phyloP scores from a whole-genome alignment of 352 stramenopile genomes.

The Pythium oligandrum region DNA sequence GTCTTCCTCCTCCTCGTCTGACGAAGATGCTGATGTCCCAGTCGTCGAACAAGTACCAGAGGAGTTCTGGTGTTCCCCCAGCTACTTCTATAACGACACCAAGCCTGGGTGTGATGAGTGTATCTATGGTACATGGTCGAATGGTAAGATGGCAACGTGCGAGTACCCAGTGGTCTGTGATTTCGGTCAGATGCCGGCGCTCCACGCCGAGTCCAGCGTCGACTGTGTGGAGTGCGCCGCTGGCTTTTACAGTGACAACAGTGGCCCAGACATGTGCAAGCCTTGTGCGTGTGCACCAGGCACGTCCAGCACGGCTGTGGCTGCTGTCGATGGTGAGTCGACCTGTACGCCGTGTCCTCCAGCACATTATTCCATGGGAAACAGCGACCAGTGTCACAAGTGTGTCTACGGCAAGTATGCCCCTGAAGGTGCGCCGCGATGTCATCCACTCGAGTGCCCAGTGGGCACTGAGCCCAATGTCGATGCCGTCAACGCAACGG shows the following conservation, averaged over 20 bases:
- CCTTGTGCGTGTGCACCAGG: constrained; percentile 24
- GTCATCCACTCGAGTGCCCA: constrained; percentile 24
- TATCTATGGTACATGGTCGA: constrained; percentile 39
- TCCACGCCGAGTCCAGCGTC: constrained; percentile 20
- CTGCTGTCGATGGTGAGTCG: constrained; percentile 6
- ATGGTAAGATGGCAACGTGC: constrained; percentile 34
- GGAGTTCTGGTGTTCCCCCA: constrained; percentile 23
- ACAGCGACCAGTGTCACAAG: constrained; percentile 35
- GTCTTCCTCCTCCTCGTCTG: not conserved
- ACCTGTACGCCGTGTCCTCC: constrained; percentile 21
- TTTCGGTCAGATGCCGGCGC: constrained; percentile 19
- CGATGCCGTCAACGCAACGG: constrained; percentile 26
- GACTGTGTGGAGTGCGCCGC: constrained; percentile 28
- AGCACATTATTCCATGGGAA: constrained; percentile 21
- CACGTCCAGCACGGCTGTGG: constrained; percentile 14
- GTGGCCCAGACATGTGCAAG: constrained; percentile 38
- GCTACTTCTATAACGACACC: constrained; percentile 33
- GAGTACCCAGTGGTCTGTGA: constrained; percentile 29
- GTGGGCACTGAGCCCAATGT: constrained; percentile 22
- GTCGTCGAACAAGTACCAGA: constrained; percentile 8
- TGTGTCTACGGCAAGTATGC: constrained; percentile 29
- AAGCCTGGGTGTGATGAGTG: constrained; percentile 24
- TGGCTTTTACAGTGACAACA: constrained; percentile 31
- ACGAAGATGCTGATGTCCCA: constrained; percentile 2
- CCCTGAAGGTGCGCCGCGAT: constrained; percentile 18